phyloP scores from a whole-genome alignment of 176 grass and related monocot species.

The Guadua angustifolia region DNA sequence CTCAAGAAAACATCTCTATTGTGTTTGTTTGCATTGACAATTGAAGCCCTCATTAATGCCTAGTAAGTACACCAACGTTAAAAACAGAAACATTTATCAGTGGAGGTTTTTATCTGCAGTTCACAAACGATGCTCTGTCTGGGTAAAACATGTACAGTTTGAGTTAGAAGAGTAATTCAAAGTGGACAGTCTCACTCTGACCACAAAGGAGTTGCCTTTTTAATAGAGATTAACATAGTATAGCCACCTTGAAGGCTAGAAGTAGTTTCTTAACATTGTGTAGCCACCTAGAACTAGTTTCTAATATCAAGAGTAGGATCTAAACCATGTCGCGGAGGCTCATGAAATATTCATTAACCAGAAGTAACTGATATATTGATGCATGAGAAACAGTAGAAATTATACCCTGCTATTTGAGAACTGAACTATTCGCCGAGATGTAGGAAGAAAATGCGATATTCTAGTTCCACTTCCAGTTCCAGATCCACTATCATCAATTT shows the following conservation, averaged over 20 bases:
- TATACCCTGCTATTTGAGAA: conserved; percentile 92
- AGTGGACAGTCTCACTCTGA: background rate
- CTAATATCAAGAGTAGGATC: conserved; percentile 8
- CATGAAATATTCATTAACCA: background rate
- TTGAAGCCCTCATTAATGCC: background rate
- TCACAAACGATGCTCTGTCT: background rate
- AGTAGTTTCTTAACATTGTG: too few relatives aligned
- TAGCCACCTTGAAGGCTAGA: background rate
- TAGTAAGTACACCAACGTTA: background rate
- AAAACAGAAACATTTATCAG: background rate
- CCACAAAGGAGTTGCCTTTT: background rate
- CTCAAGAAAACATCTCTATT: background rate
- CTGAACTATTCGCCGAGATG: conserved; percentile 92
- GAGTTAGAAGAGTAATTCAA: background rate
- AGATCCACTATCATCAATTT: conserved; percentile 60
- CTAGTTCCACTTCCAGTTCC: conserved; percentile 65
- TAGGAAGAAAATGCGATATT: conserved; percentile 89
- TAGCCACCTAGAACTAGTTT: conserved; percentile 7
- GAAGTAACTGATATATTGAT: background rate
- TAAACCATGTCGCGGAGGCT: background rate
- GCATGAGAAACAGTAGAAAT: conserved; percentile 10
- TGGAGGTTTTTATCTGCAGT: background rate
- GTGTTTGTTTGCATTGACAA: background rate
- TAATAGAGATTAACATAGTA: background rate
- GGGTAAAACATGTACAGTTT: background rate